Conservation (phyloP, 2,329 filamentous ascomycete species). For the Cryphonectria japonica region DNA sequence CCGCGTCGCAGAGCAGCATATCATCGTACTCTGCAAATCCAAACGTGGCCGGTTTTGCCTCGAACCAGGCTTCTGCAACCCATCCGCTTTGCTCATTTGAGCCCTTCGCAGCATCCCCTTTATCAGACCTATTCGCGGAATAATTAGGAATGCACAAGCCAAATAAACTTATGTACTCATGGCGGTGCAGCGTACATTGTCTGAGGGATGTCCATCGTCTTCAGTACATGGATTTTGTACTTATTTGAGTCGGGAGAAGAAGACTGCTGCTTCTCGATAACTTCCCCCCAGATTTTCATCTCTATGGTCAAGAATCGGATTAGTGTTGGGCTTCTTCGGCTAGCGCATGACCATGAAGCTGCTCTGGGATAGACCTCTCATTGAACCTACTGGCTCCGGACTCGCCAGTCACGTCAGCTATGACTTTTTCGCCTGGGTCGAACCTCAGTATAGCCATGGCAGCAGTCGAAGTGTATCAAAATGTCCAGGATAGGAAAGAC, state of each 20-base stretch:
- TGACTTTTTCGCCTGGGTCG: neutral
- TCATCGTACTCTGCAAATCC: neutral
- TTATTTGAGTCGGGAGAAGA: neutral
- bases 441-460: neutral
- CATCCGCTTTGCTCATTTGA: neutral
- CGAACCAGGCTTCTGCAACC: neutral
- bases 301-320: neutral
- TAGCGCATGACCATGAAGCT: neutral
- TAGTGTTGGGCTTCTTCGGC: neutral
- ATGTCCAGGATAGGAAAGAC: neutral
- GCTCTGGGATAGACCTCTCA: too few relatives aligned
- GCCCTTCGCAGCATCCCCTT: neutral
- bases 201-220: neutral
- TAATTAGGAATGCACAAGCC: neutral
- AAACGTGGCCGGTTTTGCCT: neutral
- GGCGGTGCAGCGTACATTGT: neutral
- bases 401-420: neutral
- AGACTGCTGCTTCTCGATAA: neutral
- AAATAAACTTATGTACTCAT: neutral
- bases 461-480: neutral
- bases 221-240: neutral
- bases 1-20: neutral
- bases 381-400: neutral
- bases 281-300: neutral
- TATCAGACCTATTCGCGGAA: neutral